Base-by-base conservation (phyloP, 2,329 filamentous ascomycete species). In the Sphaerulina musiva region DNA sequence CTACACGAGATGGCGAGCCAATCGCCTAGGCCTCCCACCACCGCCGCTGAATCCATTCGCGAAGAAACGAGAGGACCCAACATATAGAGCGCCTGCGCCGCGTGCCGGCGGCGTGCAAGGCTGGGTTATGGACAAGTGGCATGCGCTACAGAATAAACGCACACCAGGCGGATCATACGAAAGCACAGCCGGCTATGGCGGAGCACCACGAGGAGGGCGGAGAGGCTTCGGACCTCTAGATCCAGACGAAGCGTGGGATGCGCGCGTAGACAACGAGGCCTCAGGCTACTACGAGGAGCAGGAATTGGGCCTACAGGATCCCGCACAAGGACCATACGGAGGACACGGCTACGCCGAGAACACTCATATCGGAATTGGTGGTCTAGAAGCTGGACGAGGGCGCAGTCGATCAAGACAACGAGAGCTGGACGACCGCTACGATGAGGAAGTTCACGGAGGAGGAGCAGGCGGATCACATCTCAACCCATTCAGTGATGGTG, bases 181-280 rank as follows among this genome's bases (percentile, higher is more conserved):
- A 52, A 67, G 70, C 31, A 65, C 67, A 12, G 26, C 26, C 26
- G 59, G 61, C 36, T 63, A 64, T 54, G 63, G 64, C 40, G 75
- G 52, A 17, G 57, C 58, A 29, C 56, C 57, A 41, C 32, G 55
- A 23, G 49, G 67, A 58, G 42, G 60, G n/a, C 56, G 59, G 6
- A 72, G 80, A 51, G 82, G 82, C 20, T 84, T 86, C 68, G 82
- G 84, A 1, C 76, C 83, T 3, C 78, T 89, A 44, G 89, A 93
- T 65, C 87, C 87, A 1, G 89, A 95, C 68, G 87, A 91, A 66
- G 87, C 88, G 1, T 95, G 89, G 89, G 88, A 93, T 72, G 73
- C 87, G 59, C 78, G 87, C 56, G 87, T 95, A 4, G 87, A 86
- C 54, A 78, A 83, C 62, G 87, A 91, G 69, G 81, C 84, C 14